These are phyloP conservation scores for Hippophae gyantsensis DNA, from an alignment of 306 rosid species.

Conservation along the genomic window DNA sequence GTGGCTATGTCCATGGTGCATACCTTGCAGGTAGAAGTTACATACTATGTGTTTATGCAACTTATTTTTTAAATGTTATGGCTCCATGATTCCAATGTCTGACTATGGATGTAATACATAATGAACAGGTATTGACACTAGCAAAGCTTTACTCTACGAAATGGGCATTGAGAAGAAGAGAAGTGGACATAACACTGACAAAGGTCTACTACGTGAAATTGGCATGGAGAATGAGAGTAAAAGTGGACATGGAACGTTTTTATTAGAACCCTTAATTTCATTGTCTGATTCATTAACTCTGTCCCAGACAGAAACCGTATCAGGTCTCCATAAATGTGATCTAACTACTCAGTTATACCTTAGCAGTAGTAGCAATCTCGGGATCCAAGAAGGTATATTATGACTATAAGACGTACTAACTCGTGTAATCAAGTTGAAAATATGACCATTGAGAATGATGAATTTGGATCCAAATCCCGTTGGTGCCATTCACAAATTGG, in stretches of 20 bases:
- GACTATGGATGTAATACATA: slow-evolving; percentile 1
- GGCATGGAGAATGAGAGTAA: slow-evolving; percentile 49
- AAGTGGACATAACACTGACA: background rate
- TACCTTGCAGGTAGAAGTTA: slow-evolving; percentile 64
- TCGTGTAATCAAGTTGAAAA: slow-evolving; percentile 8
- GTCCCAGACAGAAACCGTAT: slow-evolving; percentile 50
- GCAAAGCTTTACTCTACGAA: slow-evolving; percentile 62
- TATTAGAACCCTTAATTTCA: slow-evolving; percentile 68
- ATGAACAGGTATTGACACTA: slow-evolving; percentile 67
- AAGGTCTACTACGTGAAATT: slow-evolving; percentile 44
- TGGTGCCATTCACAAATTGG: slow-evolving; percentile 17
- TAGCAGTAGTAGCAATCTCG: slow-evolving; percentile 47
- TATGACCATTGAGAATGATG: slow-evolving; percentile 10
- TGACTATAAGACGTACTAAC: slow-evolving; percentile 31
- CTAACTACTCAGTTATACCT: slow-evolving; percentile 69
- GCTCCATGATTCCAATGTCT: background rate
- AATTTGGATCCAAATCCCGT: slow-evolving; percentile 15
- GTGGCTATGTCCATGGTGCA: slow-evolving; percentile 91
- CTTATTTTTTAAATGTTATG: background rate
- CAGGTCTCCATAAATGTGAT: slow-evolving; percentile 68
- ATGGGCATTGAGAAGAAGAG: slow-evolving; percentile 55
- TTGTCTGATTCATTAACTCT: slow-evolving; percentile 52
- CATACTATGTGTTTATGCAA: background rate
- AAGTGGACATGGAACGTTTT: slow-evolving; percentile 39
- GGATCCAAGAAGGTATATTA: slow-evolving; percentile 51